Evolutionary conservation across 768 basidiomycete species (phyloP), one percentile per base, ranked within the genome.

Genomic region (Lactarius vividus): DNA sequence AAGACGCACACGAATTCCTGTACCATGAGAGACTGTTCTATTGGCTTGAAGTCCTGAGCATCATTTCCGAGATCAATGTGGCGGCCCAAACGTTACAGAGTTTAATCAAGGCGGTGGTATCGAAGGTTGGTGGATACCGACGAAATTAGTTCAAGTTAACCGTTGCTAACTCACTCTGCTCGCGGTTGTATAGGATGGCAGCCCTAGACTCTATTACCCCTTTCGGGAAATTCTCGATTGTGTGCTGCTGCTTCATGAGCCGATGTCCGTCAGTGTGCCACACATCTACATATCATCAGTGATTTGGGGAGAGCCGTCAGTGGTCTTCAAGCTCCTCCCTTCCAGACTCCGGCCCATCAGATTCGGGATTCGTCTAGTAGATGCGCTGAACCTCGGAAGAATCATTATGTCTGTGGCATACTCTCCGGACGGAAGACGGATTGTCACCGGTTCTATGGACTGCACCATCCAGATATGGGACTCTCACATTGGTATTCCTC

Each of bases 181-280:
- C 0, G 15, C 39, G n/a, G n/a, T 23, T 46, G 44, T 10, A 46
- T 46, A 46, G 44, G 3, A 4, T 46, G 0, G 0, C 23, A 3
- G 1, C 44, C 0, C 8, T 23, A 10, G 4, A n/a, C 11, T 46
- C n/a, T 46, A 16, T 4, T 4, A 4, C 1, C 1, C n/a, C 3
- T 23, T 46, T 23, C 44, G 2, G 44, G 10, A 4, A n/a, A 23
- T 46, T 10, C 44, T 46, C n/a, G n/a, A 10, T 11, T 46, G n/a
- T 4, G 44, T 46, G 10, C n/a, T 46, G 44, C n/a, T 46, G n/a
- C 44, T 46, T 11, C n/a, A 10, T 23, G 44, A 46, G 10, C 44
- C 44, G 5, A 46, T 40, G 40, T 40, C 40, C 6, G 40, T 40
- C 16, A 40, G 40, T 18, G 40, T 40, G 16, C 40, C 40, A 18